Evolutionary conservation across 805 yeast species (phyloP).

Genomic region (Hemisphaericaspora nanyangensis): DNA sequence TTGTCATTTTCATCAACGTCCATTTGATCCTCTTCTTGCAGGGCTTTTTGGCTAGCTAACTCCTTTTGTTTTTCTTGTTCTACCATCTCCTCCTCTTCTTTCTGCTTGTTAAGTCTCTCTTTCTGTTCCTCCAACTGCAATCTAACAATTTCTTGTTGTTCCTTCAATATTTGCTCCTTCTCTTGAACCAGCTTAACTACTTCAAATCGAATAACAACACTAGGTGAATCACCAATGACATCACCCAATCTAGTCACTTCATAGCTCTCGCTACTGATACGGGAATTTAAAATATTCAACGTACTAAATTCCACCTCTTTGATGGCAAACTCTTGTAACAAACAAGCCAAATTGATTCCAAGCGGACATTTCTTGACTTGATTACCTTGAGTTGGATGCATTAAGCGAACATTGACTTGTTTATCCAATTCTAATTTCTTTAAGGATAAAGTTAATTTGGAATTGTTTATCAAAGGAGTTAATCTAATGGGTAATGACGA

Average conservation of each 20-base stretch:
- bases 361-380: constrained; percentile 3
- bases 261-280: constrained; percentile 9
- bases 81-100: constrained; percentile 7
- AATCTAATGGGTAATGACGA: constrained; percentile 28
- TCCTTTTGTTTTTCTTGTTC: constrained; percentile 6
- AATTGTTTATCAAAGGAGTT: constrained; percentile 29
- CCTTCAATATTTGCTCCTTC: constrained; percentile 8
- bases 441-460: constrained; percentile 24
- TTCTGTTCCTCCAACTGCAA: constrained; percentile 17
- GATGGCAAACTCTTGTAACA: constrained; percentile 5
- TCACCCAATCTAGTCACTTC: constrained; percentile 10
- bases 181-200: constrained; percentile 11
- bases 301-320: constrained; percentile 4
- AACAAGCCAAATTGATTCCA: constrained; percentile 1
- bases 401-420: constrained; percentile 17
- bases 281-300: constrained; percentile 14
- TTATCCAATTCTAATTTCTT: constrained; percentile 6
- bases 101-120: constrained; percentile 10
- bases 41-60: not conserved
- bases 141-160: constrained; percentile 19
- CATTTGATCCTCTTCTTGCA: not conserved
- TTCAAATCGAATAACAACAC: constrained; percentile 23
- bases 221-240: constrained; percentile 19
- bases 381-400: constrained; percentile 4
- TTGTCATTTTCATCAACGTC: not conserved